Base-by-base conservation (phyloP, 495 filamentous ascomycete genomes). In the Barbatosphaeria neglecta region DNA sequence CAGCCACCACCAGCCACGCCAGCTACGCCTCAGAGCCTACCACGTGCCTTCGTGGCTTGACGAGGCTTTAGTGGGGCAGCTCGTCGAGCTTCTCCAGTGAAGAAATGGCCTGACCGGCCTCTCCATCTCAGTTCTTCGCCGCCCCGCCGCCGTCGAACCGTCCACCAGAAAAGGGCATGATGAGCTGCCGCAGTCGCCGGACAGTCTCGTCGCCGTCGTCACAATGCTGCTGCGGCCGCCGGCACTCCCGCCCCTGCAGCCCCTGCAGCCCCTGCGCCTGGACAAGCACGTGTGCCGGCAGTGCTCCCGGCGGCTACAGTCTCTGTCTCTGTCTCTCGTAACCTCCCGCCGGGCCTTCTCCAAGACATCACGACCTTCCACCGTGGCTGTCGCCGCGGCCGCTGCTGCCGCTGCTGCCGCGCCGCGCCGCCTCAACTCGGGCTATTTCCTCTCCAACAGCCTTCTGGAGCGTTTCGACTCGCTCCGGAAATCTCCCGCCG, bases 371-470 rank as follows among this genome's bases (percentile, higher is more conserved):
- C 40, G 50, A 17, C 43, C 57, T 9, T 45, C 52, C 42, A 41
- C 57, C 39, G 50, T 44, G 18, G 37, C 42, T 38, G 22, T 31
- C 45, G 10, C 40, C 41, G 25, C 50, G 54, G n/a, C n/a, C n/a
- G n/a, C n/a, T 39, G 43, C 57, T 35, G 50, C 46, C 22, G 37
- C 42, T 38, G 22, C 37, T 46, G 10, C 40, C 41, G 25, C 50
- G 54, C 33, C 56, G 18, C 39, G 55, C 15, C 57, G 47, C 20
- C 51, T 70, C 23, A 62, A 58, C 41, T 43, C 63, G 16, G 57
- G 60, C 38, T 72, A 65, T 49, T 72, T 72, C 43, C 43, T 64
- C 23, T 67, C 67, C 24, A 72, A 72, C 33, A 45, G 43, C 41
- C 48, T 67, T 33, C 57, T 66, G 27, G 45, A 51, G 40, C 61